These are phyloP conservation scores for Rhamnella rubrinervis DNA, from an alignment of 331 rosid species.

Conservation along the genomic window DNA sequence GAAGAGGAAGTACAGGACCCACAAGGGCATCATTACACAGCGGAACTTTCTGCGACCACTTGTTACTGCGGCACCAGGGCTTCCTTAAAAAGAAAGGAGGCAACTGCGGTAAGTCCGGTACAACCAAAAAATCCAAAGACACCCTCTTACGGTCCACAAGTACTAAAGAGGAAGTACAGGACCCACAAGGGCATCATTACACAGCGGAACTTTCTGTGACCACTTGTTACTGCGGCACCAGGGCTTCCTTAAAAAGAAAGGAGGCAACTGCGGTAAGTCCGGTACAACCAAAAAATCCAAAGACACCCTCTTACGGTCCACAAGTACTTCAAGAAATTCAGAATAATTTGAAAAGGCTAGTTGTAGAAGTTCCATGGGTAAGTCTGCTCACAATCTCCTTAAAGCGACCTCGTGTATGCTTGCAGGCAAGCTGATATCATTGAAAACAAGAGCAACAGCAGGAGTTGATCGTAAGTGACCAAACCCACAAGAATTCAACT, in stretches of 20 bases:
- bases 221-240: conserved; percentile 47
- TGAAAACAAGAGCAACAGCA: conserved; percentile 40
- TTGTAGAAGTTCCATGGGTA: conserved; percentile 62
- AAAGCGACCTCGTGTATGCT: conserved; percentile 62
- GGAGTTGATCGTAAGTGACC: conserved; percentile 48
- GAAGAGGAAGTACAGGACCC: conserved; percentile 73
- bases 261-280: conserved; percentile 62
- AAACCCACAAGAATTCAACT: conserved; percentile 58
- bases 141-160: no score
- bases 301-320: conserved; percentile 28
- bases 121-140: no score
- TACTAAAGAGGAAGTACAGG: no score
- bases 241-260: conserved; percentile 60
- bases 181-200: conserved; percentile 53
- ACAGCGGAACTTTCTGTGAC: conserved; percentile 31
- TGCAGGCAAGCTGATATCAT: conserved; percentile 54
- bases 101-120: no score
- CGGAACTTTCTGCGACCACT: no score
- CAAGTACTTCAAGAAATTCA: conserved; percentile 39
- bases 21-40: no score
- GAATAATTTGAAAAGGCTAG: conserved; percentile 55
- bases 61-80: no score
- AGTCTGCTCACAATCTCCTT: conserved; percentile 64
- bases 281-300: conserved; percentile 63
- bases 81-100: no score